Base-by-base conservation (phyloP, 495 filamentous ascomycete species). In the Emericellopsis terricola region DNA sequence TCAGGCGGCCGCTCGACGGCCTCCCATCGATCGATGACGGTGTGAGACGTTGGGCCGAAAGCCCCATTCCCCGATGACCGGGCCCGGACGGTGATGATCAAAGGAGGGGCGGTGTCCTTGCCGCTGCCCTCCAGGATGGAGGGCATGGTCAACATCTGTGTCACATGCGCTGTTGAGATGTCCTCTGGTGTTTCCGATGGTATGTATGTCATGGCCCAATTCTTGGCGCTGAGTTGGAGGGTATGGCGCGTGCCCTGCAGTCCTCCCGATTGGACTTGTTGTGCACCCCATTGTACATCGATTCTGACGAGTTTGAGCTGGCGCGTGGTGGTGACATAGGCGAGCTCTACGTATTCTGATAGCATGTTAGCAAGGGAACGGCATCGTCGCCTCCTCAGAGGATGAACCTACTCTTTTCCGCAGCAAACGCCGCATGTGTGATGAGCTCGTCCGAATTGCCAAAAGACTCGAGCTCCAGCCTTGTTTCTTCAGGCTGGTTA, bases 401-500 rank as follows among this genome's bases (percentile, higher is more conserved):
- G n/a, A 14, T 2, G 21, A 8, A 15, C 52, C 40, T 57, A 78
- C 73, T 65, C 53, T 65, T 76, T 28, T 86, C 81, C 8, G 75
- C 69, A 38, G 76, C 76, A 37, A 89, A 59, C 10, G 84, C 67
- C 2, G 83, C 81, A 55, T 94, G 84, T 3, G 81, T 84, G 21
- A 91, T 62, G 11, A 80, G 43, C 31, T 82, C 71, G 32, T 78
- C 69, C 8, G 73, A 75, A 8, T 71, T 69, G 8, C 65, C 64
- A 19, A 78, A 64, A 41, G 66, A 76, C 41, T 86, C 81, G 21
- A 89, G 45, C 37, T 84, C 73, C 2, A 72, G 53, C 9, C 64
- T 65, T 2, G 71, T 65, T 41, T 84, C 76, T 29, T 73, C 65
- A 60, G 77, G 74, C 45, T 68, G 66, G 41, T 55, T 61, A 49